phyloP scores from a whole-genome alignment of 257 asterid species.

The Euphrasia confusa region DNA sequence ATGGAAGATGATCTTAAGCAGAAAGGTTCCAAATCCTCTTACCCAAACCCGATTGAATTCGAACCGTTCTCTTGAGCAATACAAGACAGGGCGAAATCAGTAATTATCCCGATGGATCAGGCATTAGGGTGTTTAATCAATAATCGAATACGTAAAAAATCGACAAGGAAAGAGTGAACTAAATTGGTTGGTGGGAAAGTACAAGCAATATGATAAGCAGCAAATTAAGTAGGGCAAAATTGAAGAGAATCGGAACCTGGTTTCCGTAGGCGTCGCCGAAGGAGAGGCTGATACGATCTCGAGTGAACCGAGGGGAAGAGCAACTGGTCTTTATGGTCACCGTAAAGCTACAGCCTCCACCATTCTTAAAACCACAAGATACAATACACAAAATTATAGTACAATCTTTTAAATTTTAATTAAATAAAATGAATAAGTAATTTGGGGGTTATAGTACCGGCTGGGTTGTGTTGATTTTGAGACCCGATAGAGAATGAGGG shows the following conservation, averaged over 20 bases:
- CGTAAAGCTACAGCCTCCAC: conserved; percentile 52
- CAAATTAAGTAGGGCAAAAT: too few relatives aligned
- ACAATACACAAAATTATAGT: background rate
- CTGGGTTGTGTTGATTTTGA: conserved; percentile 46
- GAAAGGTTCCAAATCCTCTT: too few relatives aligned
- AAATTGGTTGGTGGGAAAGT: background rate
- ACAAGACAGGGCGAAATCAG: too few relatives aligned
- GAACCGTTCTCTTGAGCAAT: too few relatives aligned
- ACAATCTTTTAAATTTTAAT: background rate
- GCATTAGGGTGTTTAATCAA: too few relatives aligned
- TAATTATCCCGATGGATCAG: too few relatives aligned
- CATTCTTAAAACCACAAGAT: conserved; percentile 30
- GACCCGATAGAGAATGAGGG: conserved; percentile 31
- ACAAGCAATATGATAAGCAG: too few relatives aligned
- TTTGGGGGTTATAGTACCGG: conserved; percentile 23
- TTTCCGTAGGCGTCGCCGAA: conserved; percentile 97
- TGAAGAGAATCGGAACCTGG: conserved; percentile 52
- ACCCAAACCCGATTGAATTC: too few relatives aligned
- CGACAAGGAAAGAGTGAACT: background rate
- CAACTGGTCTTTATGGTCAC: conserved; percentile 83
- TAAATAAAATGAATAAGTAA: too few relatives aligned
- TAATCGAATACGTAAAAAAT: too few relatives aligned
- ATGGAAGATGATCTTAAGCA: too few relatives aligned
- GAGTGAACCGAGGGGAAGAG: conserved; percentile 58
- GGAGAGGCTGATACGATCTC: conserved; percentile 78